Evolutionary conservation across 176 grass and related monocot species (phyloP), one percentile per base, ranked within the genome.

Genomic region (Oryza nivara): DNA sequence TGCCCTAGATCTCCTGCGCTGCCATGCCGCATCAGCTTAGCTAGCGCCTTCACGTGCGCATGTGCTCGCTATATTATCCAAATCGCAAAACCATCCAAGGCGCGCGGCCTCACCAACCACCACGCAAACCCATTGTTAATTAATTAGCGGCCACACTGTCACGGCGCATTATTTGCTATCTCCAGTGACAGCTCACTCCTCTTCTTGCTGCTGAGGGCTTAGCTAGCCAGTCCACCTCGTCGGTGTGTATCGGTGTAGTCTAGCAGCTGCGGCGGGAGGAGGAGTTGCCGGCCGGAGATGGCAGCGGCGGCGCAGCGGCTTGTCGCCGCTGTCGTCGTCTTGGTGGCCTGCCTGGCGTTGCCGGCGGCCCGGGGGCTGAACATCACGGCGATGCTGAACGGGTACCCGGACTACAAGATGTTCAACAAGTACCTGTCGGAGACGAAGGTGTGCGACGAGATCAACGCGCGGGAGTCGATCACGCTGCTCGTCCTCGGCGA

Each of bases 401-500:
- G 91, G 9, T 92, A 83, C 71, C 90, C 92, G 22, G 93, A 94
- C 66, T 98, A 95, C 88, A 90, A 87, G 36, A 70, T 84, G 65
- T 98, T 93, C 87, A 98, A 94, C 91, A 85, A 77, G 83, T 98
- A 95, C 78, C 89, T 98, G 15, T 86, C 93, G 28, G 88, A 92
- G 84, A 98, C 96, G 23, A 90, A 90, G 84, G 96, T 98, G 34
- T 94, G 93, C 85, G 96, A 98, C 47, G 96, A 98, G 93, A 94
- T 98, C 89, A 95, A 98, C 91, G 77, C 86, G 20, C 88, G 92
- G 35, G 85, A 89, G 26, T 88, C 93, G 28, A 89, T 94, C 9
- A 89, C 91, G 30, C 89, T 90, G 65, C 96, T 98, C 5, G 93
- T 98, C 9, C 91, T 98, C 4, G 71, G 88, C 49, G 89, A 94